Evolutionary conservation across 2,329 filamentous ascomycete genomes (phyloP).

Genomic region (Penicillium palitans): DNA sequence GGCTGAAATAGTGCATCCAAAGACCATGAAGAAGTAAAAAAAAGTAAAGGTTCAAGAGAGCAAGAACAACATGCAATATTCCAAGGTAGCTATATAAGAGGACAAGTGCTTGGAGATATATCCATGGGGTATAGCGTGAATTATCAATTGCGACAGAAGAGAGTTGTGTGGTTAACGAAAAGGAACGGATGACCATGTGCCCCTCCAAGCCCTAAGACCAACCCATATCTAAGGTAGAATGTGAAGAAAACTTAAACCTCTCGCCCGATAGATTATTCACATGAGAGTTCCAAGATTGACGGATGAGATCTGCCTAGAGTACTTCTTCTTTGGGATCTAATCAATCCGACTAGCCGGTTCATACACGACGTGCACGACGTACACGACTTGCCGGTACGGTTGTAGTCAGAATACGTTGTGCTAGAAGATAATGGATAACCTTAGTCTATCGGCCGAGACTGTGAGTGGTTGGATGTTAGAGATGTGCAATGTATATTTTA

Average conservation of each 20-base stretch:
- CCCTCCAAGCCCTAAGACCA: background rate
- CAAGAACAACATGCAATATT: too few relatives aligned
- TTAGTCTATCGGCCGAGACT: slow-evolving; percentile 2
- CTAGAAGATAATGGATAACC: background rate
- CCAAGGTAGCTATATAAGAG: background rate
- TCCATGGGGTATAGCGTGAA: background rate
- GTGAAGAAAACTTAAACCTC: background rate
- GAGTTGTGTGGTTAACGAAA: background rate
- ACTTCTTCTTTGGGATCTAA: background rate
- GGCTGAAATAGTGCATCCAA: background rate
- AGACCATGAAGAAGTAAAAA: background rate
- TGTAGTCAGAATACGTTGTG: background rate
- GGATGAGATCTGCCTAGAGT: background rate
- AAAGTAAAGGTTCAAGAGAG: background rate
- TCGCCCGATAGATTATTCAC: background rate
- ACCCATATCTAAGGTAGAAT: background rate
- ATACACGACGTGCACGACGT: background rate
- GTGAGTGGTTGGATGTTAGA: background rate
- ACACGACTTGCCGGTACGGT: background rate
- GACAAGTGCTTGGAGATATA: background rate
- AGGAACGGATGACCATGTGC: background rate
- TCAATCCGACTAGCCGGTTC: background rate
- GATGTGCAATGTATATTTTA: background rate
- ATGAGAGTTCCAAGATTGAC: background rate
- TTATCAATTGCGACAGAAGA: background rate